Conservation (phyloP, 352 stramenopile species). For the Blastocystis sp. region DNA sequence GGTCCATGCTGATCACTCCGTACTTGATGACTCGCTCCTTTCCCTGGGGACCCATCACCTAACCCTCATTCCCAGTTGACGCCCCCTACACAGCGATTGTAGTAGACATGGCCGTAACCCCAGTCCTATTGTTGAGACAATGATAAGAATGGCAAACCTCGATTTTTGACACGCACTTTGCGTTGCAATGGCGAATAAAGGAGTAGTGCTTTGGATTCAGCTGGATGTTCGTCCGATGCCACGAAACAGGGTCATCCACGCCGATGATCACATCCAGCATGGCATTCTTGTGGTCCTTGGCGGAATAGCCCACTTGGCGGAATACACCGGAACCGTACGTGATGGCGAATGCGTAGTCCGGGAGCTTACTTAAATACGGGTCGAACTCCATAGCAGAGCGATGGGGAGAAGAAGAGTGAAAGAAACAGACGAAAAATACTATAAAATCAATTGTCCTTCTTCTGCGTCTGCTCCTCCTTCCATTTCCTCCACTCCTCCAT, state of each 20-base stretch:
- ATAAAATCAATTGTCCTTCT: background rate
- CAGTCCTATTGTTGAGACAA: background rate
- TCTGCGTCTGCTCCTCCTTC: background rate
- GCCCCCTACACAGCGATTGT: slow-evolving; percentile 10
- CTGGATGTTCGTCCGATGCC: slow-evolving; percentile 30
- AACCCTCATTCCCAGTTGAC: background rate
- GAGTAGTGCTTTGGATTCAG: slow-evolving; percentile 56
- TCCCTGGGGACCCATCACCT: slow-evolving; percentile 50
- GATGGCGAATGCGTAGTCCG: slow-evolving; percentile 53
- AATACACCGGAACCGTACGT: slow-evolving; percentile 65
- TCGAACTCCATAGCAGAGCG: slow-evolving; percentile 44
- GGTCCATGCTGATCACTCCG: slow-evolving; percentile 40
- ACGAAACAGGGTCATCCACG: slow-evolving; percentile 7
- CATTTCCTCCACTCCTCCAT: background rate
- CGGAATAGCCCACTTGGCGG: slow-evolving; percentile 49
- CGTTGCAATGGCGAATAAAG: slow-evolving; percentile 32
- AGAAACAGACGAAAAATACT: slow-evolving; percentile 34
- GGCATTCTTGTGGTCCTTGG: slow-evolving; percentile 56
- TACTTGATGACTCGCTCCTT: slow-evolving; percentile 48
- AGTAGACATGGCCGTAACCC: slow-evolving; percentile 58
- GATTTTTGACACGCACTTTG: slow-evolving; percentile 7
- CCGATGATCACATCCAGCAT: slow-evolving; percentile 66
- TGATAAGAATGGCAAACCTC: background rate
- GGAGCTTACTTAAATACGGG: slow-evolving; percentile 19
- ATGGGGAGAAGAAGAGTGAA: background rate